Evolutionary conservation across 176 grass and related monocot genomes (phyloP).

Genomic region (Musa beccarii): DNA sequence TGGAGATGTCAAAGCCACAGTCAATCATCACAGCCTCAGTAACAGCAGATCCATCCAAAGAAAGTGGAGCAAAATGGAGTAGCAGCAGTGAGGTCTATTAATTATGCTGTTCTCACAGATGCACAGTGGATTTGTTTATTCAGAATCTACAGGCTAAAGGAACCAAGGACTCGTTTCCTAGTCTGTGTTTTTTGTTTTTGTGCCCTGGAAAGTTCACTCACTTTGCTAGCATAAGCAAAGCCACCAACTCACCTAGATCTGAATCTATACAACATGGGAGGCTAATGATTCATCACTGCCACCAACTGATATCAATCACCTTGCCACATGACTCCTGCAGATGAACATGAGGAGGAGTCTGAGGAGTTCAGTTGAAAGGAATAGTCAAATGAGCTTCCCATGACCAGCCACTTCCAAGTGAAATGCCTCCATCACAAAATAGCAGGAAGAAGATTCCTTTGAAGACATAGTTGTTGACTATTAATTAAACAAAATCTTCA

Average conservation of each 20-base stretch:
- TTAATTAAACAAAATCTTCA: too few species aligned
- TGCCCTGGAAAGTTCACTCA: not conserved
- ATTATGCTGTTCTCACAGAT: too few species aligned
- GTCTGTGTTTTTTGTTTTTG: not conserved
- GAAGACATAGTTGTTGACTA: too few species aligned
- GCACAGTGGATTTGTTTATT: too few species aligned
- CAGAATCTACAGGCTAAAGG: too few species aligned
- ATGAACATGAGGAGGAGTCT: too few species aligned
- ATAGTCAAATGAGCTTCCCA: conserved; percentile 4
- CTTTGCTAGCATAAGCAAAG: too few species aligned
- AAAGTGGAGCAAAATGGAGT: too few species aligned
- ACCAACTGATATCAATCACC: not conserved
- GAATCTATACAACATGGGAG: not conserved
- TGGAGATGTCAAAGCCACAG: not conserved
- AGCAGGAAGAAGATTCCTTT: too few species aligned
- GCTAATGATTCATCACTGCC: not conserved
- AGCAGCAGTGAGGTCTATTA: too few species aligned
- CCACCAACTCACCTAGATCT: not conserved
- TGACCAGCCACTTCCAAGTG: not conserved
- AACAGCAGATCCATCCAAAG: too few species aligned
- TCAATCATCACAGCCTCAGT: not conserved
- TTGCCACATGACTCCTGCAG: not conserved
- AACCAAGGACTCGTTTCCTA: not conserved
- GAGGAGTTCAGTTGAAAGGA: not conserved
- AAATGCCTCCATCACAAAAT: not conserved